Base-by-base conservation (phyloP, 441 rosid genomes). In the Iberis amara region DNA sequence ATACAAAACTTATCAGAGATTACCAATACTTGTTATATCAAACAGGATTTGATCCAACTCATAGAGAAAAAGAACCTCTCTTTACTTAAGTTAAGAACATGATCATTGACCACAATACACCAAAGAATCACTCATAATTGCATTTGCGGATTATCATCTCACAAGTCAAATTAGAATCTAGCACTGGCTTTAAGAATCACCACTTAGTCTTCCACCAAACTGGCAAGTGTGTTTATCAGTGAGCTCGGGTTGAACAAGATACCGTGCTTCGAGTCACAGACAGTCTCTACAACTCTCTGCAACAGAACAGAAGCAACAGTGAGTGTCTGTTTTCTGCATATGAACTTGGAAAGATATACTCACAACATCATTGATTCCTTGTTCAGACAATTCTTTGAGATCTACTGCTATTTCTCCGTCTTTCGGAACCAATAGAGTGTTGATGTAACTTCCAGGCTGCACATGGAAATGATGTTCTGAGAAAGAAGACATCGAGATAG, bases 401-500 rank as follows among this genome's bases (percentile, higher is more conserved):
- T 91, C 89, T 38, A 85, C 59, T 6, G 73, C 74, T 73, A 91
- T 73, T 47, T 69, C 76, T 54, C 94, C 80, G 50, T 75, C 82
- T 72, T 75, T 80, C 5, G 92, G 95, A 54, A 85, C 90, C 63
- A 91, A 70, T 61, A 85, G 72, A 10, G 89, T 80, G 63, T 81
- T 87, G 64, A 91, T 65, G 68, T 83, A 91, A 66, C 75, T 72
- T 64, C 76, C 70, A 49, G 85, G 85, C 96, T 90, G 85, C 79
- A 76, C 40, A 73, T 8, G 61, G 2, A 47, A 55, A 52, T 9
- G 13, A 40, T 39, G 39, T n/a, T 40, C 8, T 33, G 21, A 4
- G 7, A 15, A 18, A 52, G 1, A 32, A 51, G 8, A 41, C 35
- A 27, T 14, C 9, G 53, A 52, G 18, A 39, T 4, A 38, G 62